Evolutionary conservation across 1,284 basidiomycete genomes (phyloP).

Genomic region (Leccinum ponderosum): DNA sequence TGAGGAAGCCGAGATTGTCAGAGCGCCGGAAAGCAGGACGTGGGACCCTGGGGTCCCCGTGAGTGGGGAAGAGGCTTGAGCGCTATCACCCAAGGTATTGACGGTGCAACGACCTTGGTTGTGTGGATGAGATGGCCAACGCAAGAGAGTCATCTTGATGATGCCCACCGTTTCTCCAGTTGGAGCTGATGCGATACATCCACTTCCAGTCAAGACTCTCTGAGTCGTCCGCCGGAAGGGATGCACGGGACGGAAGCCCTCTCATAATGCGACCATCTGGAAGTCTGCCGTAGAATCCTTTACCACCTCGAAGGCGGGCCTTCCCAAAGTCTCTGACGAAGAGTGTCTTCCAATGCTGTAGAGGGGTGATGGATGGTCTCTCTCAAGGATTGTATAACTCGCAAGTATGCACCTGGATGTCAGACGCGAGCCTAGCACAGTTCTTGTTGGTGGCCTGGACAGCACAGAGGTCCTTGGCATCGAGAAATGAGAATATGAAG

Average conservation of each 20-base stretch:
- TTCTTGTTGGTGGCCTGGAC: slow-evolving; percentile 63
- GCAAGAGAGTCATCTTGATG: slow-evolving; percentile 13
- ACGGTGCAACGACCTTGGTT: slow-evolving; percentile 34
- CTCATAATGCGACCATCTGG: slow-evolving; percentile 58
- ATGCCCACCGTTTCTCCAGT: slow-evolving; percentile 72
- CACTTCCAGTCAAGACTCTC: slow-evolving; percentile 67
- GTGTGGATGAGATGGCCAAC: slow-evolving; percentile 21
- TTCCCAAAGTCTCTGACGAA: slow-evolving; percentile 67
- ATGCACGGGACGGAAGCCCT: slow-evolving; percentile 55
- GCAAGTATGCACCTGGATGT: slow-evolving; percentile 48
- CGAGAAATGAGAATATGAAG: slow-evolving; percentile 69
- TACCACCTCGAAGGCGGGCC: slow-evolving; percentile 61
- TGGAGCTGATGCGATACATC: slow-evolving; percentile 81
- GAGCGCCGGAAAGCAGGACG: slow-evolving; percentile 42
- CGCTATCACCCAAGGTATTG: slow-evolving; percentile 13
- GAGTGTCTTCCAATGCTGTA: slow-evolving; percentile 54
- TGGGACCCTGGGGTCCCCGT: slow-evolving; percentile 22
- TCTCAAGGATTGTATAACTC: slow-evolving; percentile 5
- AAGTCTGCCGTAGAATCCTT: slow-evolving; percentile 54
- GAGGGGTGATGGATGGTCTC: slow-evolving; percentile 11
- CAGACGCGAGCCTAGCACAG: slow-evolving; percentile 63
- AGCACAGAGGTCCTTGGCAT: slow-evolving; percentile 64
- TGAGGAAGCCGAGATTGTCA: slow-evolving; percentile 42
- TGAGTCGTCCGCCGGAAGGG: slow-evolving; percentile 27
- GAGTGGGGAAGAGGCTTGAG: neutral